Evolutionary conservation across 768 basidiomycete genomes (phyloP), one percentile per base, ranked within the genome.

Genomic region (Tulasnella sp.): DNA sequence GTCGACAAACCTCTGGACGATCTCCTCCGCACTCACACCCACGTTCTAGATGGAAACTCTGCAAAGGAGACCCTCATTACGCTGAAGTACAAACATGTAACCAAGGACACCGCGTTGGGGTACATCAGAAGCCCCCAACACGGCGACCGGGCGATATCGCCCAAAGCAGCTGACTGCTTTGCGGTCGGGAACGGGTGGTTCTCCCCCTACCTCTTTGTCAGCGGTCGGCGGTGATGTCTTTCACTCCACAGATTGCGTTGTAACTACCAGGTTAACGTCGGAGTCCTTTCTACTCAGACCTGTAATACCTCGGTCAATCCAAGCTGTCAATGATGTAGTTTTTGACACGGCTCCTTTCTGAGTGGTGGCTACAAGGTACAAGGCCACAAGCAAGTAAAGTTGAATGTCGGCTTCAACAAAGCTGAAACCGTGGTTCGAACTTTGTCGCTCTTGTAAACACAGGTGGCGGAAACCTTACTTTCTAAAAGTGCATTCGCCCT

Each of bases 181-280:
- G 88, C 90, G 3, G 86, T 90, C 4, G 89, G 90, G 85, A 92
- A 92, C 84, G 91, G 91, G 22, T 92, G 92, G 92, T 92, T 92
- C 85, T 90, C 89, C 14, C 91, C 91, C 0, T 92, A 92, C 83
- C 86, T 92, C 1, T 92, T 91, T 83, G 91, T 91, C 8, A 91
- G 90, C 80, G 88, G 87, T 3, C 88, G 90, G 14, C 42, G 76
- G 72, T 48, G 14, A 31, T 22, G 37, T 7, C 8, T 18, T 37
- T 48, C 64, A 8, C 8, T n/a, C n/a, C 20, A 22, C 37, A 24
- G 78, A 34, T 11, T 46, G 41, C 75, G 44, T n/a, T 46, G 54
- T 20, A 75, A n/a, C n/a, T n/a, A n/a, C 20, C 54, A 40, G 7
- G 74, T 31, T 28, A 48, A 78, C 7, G 7, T 46, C n/a, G 31